A percentile compares a stretch with the other conserved stretches of the same genome.
These are phyloP conservation scores for Filosporella fistucella DNA, from an alignment of 495 filamentous ascomycete genomes.

Conservation along the genomic window DNA sequence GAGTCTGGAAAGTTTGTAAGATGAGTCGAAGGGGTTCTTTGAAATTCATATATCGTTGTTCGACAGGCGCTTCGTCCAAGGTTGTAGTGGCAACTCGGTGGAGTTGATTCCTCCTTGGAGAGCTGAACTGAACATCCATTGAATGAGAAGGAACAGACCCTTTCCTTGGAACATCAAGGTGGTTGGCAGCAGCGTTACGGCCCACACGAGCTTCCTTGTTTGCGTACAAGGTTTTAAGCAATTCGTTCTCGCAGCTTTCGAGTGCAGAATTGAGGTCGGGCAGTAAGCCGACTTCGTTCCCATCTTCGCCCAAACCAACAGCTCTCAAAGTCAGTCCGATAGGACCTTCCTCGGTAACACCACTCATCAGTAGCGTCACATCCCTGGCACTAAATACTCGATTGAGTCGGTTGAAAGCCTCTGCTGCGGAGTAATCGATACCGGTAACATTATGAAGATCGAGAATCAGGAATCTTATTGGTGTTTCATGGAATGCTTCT, in stretches of 20 bases:
- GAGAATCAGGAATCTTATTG: constrained; percentile 86
- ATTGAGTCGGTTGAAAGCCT: constrained; percentile 89
- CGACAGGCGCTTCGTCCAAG: constrained; percentile 41
- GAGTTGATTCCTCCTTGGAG: constrained; percentile 73
- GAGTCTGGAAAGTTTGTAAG: constrained; percentile 84
- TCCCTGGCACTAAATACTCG: constrained; percentile 68
- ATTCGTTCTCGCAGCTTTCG: constrained; percentile 92
- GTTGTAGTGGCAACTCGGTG: constrained; percentile 73
- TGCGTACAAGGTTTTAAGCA: constrained; percentile 78
- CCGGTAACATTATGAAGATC: constrained; percentile 88
- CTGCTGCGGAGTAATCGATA: constrained; percentile 91
- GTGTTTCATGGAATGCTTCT: constrained; percentile 66
- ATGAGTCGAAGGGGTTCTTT: constrained; percentile 86
- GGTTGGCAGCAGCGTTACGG: constrained; percentile 27
- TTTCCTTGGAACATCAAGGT: constrained; percentile 48
- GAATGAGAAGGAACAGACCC: constrained; percentile 22
- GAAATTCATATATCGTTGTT: constrained; percentile 71
- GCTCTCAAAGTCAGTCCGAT: constrained; percentile 74
- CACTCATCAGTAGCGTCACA: constrained; percentile 76
- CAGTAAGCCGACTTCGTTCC: constrained; percentile 68
- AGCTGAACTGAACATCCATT: constrained; percentile 57
- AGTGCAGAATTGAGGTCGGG: constrained; percentile 88
- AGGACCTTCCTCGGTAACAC: constrained; percentile 65
- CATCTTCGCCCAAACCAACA: constrained; percentile 57
- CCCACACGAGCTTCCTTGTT: constrained; percentile 38